These are phyloP conservation scores for Pythium volutum DNA, from an alignment of 352 stramenopile genomes.

Conservation along the genomic window DNA sequence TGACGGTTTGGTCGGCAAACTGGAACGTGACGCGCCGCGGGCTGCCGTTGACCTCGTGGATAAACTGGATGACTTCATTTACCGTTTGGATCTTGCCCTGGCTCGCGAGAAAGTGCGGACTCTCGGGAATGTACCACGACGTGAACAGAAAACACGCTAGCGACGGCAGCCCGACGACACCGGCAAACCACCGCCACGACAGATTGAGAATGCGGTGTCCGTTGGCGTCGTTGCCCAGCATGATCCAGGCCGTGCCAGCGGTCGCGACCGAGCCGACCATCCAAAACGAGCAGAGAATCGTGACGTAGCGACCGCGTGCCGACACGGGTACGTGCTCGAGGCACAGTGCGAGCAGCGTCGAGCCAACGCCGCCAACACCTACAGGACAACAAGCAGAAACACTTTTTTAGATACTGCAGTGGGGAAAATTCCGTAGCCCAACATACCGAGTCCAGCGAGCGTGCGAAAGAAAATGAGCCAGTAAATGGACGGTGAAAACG, in stretches of 20 bases:
- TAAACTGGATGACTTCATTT: slow-evolving; percentile 58
- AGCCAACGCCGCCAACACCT: slow-evolving; percentile 86
- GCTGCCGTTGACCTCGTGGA: slow-evolving; percentile 51
- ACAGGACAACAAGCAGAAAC: slow-evolving; percentile 28
- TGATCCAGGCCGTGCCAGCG: slow-evolving; percentile 78
- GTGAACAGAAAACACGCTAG: slow-evolving; percentile 63
- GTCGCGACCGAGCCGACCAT: slow-evolving; percentile 87
- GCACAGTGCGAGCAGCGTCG: slow-evolving; percentile 81
- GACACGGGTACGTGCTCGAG: slow-evolving; percentile 80
- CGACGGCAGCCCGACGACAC: slow-evolving; percentile 69
- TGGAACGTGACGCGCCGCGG: slow-evolving; percentile 58
- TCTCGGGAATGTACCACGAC: slow-evolving; percentile 76
- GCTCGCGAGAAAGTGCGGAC: slow-evolving; percentile 70
- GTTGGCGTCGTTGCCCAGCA: slow-evolving; percentile 64
- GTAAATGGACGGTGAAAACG: slow-evolving; percentile 60
- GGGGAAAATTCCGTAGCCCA: too few relatives aligned
- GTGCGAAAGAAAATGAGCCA: slow-evolving; percentile 79
- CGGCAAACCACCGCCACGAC: slow-evolving; percentile 83
- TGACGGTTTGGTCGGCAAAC: slow-evolving; percentile 41
- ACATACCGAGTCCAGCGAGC: slow-evolving; percentile 43
- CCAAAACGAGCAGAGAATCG: slow-evolving; percentile 89
- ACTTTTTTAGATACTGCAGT: too few relatives aligned
- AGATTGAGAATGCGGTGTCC: slow-evolving; percentile 65
- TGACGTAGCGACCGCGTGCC: slow-evolving; percentile 74
- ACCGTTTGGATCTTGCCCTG: slow-evolving; percentile 53